These are phyloP conservation scores for Aspergillus diversus DNA, from an alignment of 495 filamentous ascomycete species.

Conservation along the genomic window DNA sequence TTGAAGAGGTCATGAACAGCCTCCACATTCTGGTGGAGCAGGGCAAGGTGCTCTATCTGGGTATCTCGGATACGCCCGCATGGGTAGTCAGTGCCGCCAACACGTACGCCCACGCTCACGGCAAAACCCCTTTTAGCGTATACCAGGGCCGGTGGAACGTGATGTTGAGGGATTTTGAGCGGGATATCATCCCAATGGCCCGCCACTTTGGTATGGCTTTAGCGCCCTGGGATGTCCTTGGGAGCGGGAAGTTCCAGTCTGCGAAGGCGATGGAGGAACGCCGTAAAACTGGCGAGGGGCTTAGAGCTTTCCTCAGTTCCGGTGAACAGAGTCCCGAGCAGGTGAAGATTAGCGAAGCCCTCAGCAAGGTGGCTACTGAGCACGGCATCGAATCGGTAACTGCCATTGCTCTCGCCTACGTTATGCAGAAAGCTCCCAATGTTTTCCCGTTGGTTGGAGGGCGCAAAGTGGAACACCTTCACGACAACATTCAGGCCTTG, in stretches of 20 bases:
- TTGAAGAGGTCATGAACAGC: slow-evolving; percentile 49
- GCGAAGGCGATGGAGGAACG: slow-evolving; percentile 26
- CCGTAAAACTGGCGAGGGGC: slow-evolving; percentile 38
- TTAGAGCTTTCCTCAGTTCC: not conserved
- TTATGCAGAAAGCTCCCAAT: slow-evolving; percentile 59
- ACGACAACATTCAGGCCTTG: slow-evolving; percentile 59
- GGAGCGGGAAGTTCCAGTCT: slow-evolving; percentile 33
- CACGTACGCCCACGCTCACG: slow-evolving; percentile 36
- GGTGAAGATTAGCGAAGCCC: slow-evolving; percentile 45
- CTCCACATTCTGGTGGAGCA: slow-evolving; percentile 41
- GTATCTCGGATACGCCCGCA: slow-evolving; percentile 45
- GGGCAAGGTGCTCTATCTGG: slow-evolving; percentile 54
- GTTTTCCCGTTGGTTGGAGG: slow-evolving; percentile 74
- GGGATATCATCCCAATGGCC: slow-evolving; percentile 41
- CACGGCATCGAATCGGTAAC: slow-evolving; percentile 52
- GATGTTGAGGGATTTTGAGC: slow-evolving; percentile 33
- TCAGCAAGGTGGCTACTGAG: slow-evolving; percentile 56
- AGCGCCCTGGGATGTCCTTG: not conserved
- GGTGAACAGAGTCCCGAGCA: slow-evolving; percentile 41
- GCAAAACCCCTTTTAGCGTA: not conserved
- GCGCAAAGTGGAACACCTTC: slow-evolving; percentile 61
- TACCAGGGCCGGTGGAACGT: slow-evolving; percentile 58
- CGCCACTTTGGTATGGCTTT: not conserved
- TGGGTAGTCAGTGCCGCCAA: slow-evolving; percentile 46
- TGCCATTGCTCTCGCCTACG: slow-evolving; percentile 60